A percentile compares a stretch with the other conserved stretches of the same genome.
Conservation (phyloP, 164 flowering plant species). For the Brasenia schreberi region DNA sequence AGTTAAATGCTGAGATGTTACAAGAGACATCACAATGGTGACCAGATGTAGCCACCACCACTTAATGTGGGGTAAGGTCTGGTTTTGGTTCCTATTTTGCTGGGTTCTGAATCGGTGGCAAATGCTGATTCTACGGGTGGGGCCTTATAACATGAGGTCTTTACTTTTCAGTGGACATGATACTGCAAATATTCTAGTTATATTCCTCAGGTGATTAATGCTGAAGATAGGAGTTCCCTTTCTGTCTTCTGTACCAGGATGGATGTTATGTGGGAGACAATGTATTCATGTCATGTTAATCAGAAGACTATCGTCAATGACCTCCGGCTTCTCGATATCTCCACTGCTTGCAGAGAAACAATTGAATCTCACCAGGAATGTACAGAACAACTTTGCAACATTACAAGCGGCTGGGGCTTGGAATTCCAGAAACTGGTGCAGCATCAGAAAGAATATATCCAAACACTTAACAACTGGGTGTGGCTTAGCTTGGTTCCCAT, state of each 20-base stretch:
- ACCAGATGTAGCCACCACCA: too few species aligned
- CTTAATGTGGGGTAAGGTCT: too few species aligned
- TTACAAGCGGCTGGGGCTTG: conserved; percentile 44
- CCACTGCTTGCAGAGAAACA: conserved; percentile 48
- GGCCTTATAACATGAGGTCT: not conserved
- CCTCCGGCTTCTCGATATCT: conserved; percentile 42
- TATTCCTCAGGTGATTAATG: not conserved
- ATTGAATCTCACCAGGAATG: conserved; percentile 45
- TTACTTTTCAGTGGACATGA: not conserved
- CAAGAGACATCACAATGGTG: too few species aligned
- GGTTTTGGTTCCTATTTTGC: not conserved
- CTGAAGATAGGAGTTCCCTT: not conserved
- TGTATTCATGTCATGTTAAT: conserved; percentile 43
- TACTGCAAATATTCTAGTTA: not conserved
- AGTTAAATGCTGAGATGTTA: too few species aligned
- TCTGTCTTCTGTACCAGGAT: conserved; percentile 27
- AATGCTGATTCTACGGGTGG: not conserved
- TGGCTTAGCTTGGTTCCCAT: conserved; percentile 73
- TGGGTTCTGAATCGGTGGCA: not conserved
- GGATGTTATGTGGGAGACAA: conserved; percentile 72
- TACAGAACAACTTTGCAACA: conserved; percentile 44
- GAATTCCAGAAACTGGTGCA: conserved; percentile 48
- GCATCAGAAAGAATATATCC: conserved; percentile 57
- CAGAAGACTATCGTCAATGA: conserved; percentile 41
- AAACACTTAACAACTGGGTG: conserved; percentile 59